phyloP scores from a whole-genome alignment of 2,329 filamentous ascomycete species.

The Penicillium sp. region DNA sequence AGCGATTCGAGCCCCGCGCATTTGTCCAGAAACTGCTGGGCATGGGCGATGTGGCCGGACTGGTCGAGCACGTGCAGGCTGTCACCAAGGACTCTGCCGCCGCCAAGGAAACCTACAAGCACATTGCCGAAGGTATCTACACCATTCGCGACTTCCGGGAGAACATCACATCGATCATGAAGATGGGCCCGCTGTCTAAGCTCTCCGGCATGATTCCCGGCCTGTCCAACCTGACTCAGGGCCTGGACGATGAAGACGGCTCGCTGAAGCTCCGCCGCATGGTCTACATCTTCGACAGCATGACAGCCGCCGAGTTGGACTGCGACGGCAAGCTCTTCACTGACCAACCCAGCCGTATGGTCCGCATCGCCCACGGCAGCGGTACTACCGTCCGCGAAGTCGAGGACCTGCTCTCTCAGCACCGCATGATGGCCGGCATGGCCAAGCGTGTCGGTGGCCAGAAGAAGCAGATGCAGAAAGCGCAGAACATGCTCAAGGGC shows the following conservation, averaged over 20 bases:
- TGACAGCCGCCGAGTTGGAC: conserved; percentile 95
- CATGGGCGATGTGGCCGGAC: conserved; percentile 93
- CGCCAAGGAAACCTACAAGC: conserved; percentile 96
- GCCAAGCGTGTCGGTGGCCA: conserved; percentile 98
- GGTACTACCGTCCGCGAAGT: conserved; percentile 91
- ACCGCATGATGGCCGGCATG: conserved; percentile 98
- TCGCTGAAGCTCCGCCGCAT: conserved; percentile 89
- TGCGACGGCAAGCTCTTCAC: conserved; percentile 92
- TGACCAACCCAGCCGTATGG: conserved; percentile 90
- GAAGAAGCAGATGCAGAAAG: conserved; percentile 96
- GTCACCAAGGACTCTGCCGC: conserved; percentile 80
- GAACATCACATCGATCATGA: conserved; percentile 97
- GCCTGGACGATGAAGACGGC: conserved; percentile 97
- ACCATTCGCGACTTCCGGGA: conserved; percentile 91
- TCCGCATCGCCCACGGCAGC: conserved; percentile 81
- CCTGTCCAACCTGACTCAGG: conserved; percentile 87
- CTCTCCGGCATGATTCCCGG: conserved; percentile 99
- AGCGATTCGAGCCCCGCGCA: conserved; percentile 86
- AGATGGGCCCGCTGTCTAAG: conserved; percentile 96
- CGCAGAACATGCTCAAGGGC: conserved; percentile 85
- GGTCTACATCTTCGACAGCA: conserved; percentile 98
- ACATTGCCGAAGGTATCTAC: conserved; percentile 95
- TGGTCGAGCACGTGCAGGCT: conserved; percentile 95
- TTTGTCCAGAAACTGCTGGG: conserved; percentile 93
- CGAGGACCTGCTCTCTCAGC: conserved; percentile 94